Conservation (phyloP, 2,329 filamentous ascomycete genomes). For the Aureobasidium sp. region DNA sequence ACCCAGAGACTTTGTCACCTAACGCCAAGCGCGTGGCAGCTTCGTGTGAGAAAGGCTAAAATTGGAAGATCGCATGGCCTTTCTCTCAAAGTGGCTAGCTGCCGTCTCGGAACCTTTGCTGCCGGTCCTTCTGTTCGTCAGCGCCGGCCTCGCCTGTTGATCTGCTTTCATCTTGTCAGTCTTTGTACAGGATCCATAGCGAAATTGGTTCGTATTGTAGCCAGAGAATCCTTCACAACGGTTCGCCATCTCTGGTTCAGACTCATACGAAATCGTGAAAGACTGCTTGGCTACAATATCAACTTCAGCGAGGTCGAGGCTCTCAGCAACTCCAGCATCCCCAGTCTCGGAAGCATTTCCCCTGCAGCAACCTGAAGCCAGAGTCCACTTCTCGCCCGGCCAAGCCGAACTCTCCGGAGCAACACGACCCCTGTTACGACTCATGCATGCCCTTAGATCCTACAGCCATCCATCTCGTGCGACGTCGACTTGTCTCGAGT, state of each 20-base stretch:
- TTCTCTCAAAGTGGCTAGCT: neutral
- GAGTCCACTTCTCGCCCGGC: neutral
- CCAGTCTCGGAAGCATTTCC: neutral
- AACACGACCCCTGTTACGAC: slow-evolving; percentile 4
- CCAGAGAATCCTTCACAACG: neutral
- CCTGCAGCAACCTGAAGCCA: neutral
- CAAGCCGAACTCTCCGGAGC: neutral
- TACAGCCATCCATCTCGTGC: neutral
- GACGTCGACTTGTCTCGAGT: slow-evolving; percentile 5
- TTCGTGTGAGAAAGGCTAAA: slow-evolving; percentile 5
- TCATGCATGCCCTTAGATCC: neutral
- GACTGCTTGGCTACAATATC: neutral
- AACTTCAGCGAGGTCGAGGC: neutral
- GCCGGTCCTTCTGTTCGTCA: neutral
- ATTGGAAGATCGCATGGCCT: neutral
- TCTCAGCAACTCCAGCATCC: neutral
- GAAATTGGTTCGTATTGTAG: neutral
- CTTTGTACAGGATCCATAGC: neutral
- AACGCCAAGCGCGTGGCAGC: neutral
- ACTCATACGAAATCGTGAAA: neutral
- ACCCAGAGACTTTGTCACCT: neutral
- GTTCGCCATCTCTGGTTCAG: neutral
- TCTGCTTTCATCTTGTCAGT: neutral
- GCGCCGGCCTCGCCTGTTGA: slow-evolving; percentile 7
- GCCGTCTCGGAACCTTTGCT: neutral